These are phyloP conservation scores for Chlorella sorokiniana DNA, from an alignment of 139 green algal genomes.

Conservation along the genomic window DNA sequence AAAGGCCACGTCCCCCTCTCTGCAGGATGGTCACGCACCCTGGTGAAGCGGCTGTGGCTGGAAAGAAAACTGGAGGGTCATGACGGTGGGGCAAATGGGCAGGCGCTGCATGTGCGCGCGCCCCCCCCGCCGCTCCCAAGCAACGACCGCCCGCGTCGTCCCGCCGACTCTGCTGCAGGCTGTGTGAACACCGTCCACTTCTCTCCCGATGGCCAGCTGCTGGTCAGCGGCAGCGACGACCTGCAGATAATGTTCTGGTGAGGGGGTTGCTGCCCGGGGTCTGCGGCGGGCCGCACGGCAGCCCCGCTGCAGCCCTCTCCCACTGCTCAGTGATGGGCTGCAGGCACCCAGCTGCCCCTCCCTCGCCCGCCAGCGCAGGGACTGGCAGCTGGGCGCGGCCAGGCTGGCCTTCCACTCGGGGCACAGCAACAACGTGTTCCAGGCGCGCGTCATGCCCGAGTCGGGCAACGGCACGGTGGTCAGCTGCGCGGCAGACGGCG, in stretches of 20 bases:
- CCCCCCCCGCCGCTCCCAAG: no score
- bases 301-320: no score
- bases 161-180: slow-evolving; percentile 20
- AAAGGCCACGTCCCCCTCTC: no score
- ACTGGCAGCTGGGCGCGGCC: slow-evolving; percentile 28
- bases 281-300: no score
- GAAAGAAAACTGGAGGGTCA: slow-evolving; percentile 31
- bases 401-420: slow-evolving; percentile 35
- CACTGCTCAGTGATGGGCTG: no score
- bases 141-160: no score
- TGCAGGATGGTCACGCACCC: background rate
- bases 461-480: slow-evolving; percentile 52
- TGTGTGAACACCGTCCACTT: slow-evolving; percentile 68
- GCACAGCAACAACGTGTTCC: slow-evolving; percentile 50
- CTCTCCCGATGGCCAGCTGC: slow-evolving; percentile 40
- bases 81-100: slow-evolving; percentile 12
- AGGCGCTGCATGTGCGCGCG: no score
- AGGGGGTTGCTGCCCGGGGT: no score
- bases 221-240: slow-evolving; percentile 65
- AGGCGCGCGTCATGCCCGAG: slow-evolving; percentile 55
- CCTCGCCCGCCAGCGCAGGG: no score
- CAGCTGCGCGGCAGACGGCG: slow-evolving; percentile 59
- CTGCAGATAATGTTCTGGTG: slow-evolving; percentile 23
- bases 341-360: no score
- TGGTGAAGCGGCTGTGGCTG: slow-evolving; percentile 26